Evolutionary conservation across 2,329 filamentous ascomycete genomes (phyloP), one percentile per base, ranked within the genome.

Genomic region (Fusarium circinatum): DNA sequence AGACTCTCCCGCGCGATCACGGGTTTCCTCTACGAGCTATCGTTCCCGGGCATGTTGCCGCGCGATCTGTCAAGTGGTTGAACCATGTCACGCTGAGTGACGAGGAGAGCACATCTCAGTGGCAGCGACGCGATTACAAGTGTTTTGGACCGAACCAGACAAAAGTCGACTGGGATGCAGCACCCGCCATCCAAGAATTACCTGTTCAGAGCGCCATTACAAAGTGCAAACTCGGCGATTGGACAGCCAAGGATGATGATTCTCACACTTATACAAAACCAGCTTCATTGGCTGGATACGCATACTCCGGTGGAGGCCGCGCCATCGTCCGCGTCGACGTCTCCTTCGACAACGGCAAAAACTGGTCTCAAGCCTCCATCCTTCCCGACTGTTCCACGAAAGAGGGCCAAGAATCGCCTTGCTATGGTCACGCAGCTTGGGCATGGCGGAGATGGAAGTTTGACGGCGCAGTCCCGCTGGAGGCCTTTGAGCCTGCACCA

Each of bases 11-110:
- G 0, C 86, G 85, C 4, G 91, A 93, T 67, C 91, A 93, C 74
- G 91, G 91, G 1, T 93, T 86, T 73, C 91, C 91, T 1, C 80
- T 92, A 20, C 85, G 90, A 4, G 87, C 87, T 1, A 83, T 92
- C 7, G 89, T 92, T 1, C 90, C 91, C 0, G 91, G 91, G 0
- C 87, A 90, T 57, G 91, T 92, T 5, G 91, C 90, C 2, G 91
- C 91, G 2, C 86, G 91, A 4, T 90, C 88, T 11, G 91, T 92
- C 72, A 93, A 93, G 77, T 93, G 91, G 91, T 83, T 93, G 5
- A 89, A 86, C 69, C 87, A 88, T 49, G 90, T 93, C 61, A 86
- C 88, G 0, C 84, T 93, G 4, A 89, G 89, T 44, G 89, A 90
- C 63, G 91, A 93, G 71, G 91, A 93, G 79, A 91, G 89, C 74